Conservation (phyloP, 2,329 filamentous ascomycete species). For the Pseudogymnoascus verrucosus region DNA sequence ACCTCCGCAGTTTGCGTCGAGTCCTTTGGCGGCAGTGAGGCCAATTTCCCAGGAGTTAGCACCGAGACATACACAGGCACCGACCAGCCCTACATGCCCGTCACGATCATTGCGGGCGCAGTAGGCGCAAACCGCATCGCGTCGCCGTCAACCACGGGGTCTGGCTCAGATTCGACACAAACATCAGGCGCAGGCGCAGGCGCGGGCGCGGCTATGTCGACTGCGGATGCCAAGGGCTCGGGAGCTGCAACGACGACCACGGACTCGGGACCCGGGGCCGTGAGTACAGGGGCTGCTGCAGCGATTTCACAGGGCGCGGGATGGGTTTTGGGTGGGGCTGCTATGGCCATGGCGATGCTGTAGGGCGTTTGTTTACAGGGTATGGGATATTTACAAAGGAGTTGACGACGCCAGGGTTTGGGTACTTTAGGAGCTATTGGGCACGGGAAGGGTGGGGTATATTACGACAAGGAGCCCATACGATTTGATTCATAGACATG, state of each 20-base stretch:
- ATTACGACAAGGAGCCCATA: background rate
- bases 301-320: conserved; percentile 10
- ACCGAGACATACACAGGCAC: conserved; percentile 16
- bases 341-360: conserved; percentile 13
- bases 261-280: background rate
- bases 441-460: background rate
- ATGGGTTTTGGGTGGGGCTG: conserved; percentile 17
- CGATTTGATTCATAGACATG: background rate
- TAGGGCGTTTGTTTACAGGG: background rate
- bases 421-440: background rate
- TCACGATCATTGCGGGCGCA: conserved; percentile 14
- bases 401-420: background rate
- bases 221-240: background rate
- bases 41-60: conserved; percentile 17
- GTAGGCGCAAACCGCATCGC: background rate
- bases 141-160: background rate
- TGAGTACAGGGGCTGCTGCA: conserved; percentile 12
- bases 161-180: background rate
- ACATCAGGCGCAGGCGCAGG: conserved; percentile 5
- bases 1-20: conserved; percentile 18
- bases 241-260: background rate
- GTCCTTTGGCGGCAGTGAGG: conserved; percentile 16
- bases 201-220: conserved; percentile 10
- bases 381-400: background rate
- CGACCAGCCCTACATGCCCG: conserved; percentile 15